These are phyloP conservation scores for Zasmidium cellare DNA, from an alignment of 2,329 filamentous ascomycete genomes.

Conservation along the genomic window DNA sequence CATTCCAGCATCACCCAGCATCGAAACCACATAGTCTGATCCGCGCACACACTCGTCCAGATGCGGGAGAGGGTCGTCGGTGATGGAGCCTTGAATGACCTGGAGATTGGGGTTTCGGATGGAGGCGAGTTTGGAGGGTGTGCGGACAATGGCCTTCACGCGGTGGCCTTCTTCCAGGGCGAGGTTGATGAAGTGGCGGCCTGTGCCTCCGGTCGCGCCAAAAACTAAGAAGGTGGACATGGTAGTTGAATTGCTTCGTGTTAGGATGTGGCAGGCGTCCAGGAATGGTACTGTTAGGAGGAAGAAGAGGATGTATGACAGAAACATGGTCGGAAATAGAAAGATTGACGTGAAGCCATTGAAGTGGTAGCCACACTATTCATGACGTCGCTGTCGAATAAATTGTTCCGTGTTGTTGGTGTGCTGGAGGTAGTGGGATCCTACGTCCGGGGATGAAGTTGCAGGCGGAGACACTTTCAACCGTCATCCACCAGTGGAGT, in stretches of 20 bases:
- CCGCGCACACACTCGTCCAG: constrained; percentile 4
- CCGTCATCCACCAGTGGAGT: neutral
- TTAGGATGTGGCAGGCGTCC: neutral
- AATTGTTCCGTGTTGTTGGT: neutral
- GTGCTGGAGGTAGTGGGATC: neutral
- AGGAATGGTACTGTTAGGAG: neutral
- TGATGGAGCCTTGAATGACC: constrained; percentile 11
- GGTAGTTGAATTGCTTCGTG: neutral
- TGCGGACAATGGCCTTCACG: constrained; percentile 8
- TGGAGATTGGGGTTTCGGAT: constrained; percentile 1
- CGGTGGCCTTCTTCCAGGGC: constrained; percentile 6
- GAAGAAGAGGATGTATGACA: neutral
- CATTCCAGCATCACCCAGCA: constrained; percentile 7
- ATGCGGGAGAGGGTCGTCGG: neutral
- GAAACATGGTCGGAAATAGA: too few relatives aligned
- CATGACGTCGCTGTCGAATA: neutral
- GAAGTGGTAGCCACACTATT: neutral
- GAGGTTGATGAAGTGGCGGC: constrained; percentile 11
- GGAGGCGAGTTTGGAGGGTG: neutral
- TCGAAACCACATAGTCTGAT: constrained; percentile 7
- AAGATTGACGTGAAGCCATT: neutral
- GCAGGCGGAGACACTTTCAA: neutral
- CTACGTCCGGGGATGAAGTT: neutral
- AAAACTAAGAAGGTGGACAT: constrained; percentile 32
- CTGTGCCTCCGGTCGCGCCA: constrained; percentile 19